Base-by-base conservation (phyloP, 805 yeast genomes). In the Lachancea cidri region DNA sequence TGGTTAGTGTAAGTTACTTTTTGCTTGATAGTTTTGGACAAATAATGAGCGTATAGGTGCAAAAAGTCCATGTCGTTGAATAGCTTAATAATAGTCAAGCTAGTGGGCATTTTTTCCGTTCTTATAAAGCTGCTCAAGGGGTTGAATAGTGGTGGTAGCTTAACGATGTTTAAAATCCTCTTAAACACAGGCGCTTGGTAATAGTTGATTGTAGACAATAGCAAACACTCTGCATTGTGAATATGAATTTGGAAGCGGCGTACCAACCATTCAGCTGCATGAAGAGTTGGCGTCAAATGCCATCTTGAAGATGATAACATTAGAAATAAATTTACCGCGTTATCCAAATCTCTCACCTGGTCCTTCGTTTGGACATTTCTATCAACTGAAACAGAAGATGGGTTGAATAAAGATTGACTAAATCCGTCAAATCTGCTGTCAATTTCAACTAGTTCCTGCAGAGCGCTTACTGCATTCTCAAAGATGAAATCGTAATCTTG, bases 231-330 rank as follows among this genome's bases (percentile, higher is more conserved):
- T 0, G 88, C 67, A 55, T 85, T 87, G 54, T 83, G 81, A 36
- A 85, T 71, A 58, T 93, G 89, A 50, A 87, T 78, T 57, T 87
- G 81, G 68, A 81, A 93, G 53, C 98, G 76, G 67, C 98, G 82
- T 15, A 93, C 82, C 17, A 89, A 77, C 98, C 98, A 93, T 68
- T 93, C 98, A 9, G 87, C 71, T 4, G 96, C 91, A 52, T 81
- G 81, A 37, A 86, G 55, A 2, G 96, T 74, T 17, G 94, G 86
- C 17, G 79, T 73, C 39, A 88, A 65, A 48, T 79, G 74, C 74
- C 91, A 79, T 60, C 80, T 81, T 2, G 94, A 86, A 3, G 94
- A 81, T 7, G 81, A 70, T 50, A 91, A 69, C 44, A 81, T 72
- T 45, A 93, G 66, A 57, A 86, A 91, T 9, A 81, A 81, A 45